These are phyloP conservation scores for Straminergon stramineum DNA, from an alignment of 225 moss, liverwort and hornwort genomes.

Conservation along the genomic window DNA sequence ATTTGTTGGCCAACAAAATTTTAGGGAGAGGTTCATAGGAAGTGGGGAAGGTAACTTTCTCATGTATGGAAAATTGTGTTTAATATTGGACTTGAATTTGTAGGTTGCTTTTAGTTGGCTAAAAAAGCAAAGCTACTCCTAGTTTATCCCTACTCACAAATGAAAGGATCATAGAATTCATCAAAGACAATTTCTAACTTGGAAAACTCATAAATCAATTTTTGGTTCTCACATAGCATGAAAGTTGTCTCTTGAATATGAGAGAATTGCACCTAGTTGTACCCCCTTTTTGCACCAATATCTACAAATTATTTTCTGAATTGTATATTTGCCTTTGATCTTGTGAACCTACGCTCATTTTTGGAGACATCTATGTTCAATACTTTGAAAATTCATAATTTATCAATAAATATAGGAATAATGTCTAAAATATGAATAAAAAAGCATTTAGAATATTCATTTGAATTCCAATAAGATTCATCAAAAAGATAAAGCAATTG, in stretches of 20 bases:
- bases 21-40: background rate
- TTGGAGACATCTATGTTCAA: background rate
- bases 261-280: background rate
- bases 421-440: background rate
- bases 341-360: accelerated
- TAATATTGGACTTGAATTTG: background rate
- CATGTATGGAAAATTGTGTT: accelerated
- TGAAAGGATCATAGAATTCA: background rate
- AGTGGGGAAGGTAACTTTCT: background rate
- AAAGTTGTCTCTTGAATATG: background rate
- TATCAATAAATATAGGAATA: background rate
- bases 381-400: background rate
- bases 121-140: background rate
- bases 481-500: background rate
- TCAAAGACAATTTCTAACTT: background rate
- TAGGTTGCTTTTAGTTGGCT: background rate
- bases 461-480: background rate
- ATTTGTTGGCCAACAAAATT: accelerated
- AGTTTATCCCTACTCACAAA: background rate
- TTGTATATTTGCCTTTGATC: background rate
- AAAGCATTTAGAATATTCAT: background rate
- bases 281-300: background rate
- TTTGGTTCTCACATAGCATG: accelerated
- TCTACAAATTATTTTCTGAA: background rate
- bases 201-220: background rate